Evolutionary conservation across 352 stramenopile genomes (phyloP), one percentile per base, ranked within the genome.

Genomic region (Phytophthora rubi): DNA sequence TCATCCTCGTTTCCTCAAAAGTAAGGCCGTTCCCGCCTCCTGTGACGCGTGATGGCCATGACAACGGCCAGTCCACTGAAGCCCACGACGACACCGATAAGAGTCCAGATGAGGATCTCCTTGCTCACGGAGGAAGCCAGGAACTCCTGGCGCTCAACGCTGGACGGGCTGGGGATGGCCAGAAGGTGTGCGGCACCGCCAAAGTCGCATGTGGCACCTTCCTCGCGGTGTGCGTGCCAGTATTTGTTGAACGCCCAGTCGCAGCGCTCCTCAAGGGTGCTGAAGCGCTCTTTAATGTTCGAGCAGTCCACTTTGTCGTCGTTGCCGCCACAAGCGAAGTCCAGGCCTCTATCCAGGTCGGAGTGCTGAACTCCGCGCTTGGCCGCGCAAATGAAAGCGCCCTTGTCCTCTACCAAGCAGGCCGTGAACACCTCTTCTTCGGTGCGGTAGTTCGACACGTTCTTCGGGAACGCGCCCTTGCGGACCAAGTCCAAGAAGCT

Each of bases 401-500:
- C 86, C 61, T 90, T 88, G 71, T 94, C 86, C 56, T 94, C 86
- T 32, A 68, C 74, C 26, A 87, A 53, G 57, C 85, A 94, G 0
- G 86, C 83, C n/a, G 82, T 70, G 54, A 88, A 87, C 4, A 94
- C 84, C 13, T 82, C 83, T 33, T 86, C 80, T n/a, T 85, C 65
- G 9, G 69, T 59, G 23, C 52, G 55, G 64, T 92, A 94, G 49
- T 72, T 73, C 26, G 82, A 90, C 42, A 94, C 80, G 62, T 93
- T 93, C 62, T 90, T 90, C 3, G 87, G 87, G 68, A 94, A 89
- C 0, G 73, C 82, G 18, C 86, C 86, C 32, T 82, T 70, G 26
- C 82, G 80, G 23, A 87, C 70, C 21, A 92, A 68, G 39, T 82
- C 68, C 64, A 98, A 79, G 62, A 97, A 98, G 54, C 88, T 93